These are phyloP conservation scores for Suhomyces choctaworum DNA, from an alignment of 1,139 yeast genomes.

Conservation along the genomic window DNA sequence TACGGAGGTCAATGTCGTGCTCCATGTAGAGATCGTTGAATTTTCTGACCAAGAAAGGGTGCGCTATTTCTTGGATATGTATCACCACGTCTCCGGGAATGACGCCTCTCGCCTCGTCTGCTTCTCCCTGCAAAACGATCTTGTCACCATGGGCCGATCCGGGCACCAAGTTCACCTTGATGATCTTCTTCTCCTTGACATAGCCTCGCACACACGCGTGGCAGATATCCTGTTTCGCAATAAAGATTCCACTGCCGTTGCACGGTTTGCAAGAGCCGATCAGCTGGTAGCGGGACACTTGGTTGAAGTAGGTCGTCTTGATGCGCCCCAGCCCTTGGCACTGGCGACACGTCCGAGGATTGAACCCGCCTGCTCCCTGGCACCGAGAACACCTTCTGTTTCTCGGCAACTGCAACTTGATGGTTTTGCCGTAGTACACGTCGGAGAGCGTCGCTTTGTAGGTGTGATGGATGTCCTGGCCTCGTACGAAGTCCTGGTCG, in stretches of 20 bases:
- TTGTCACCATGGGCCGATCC: conserved; percentile 55
- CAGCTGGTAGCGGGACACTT: conserved; percentile 37
- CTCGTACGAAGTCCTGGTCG: conserved; percentile 24
- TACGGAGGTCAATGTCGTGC: conserved; percentile 47
- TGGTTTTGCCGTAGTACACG: conserved; percentile 47
- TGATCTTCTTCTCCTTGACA: conserved; percentile 48
- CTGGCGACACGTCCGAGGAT: conserved; percentile 33
- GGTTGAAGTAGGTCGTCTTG: conserved; percentile 32
- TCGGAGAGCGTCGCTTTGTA: conserved; percentile 47
- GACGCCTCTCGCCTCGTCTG: conserved; percentile 60
- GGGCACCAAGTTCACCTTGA: conserved; percentile 51
- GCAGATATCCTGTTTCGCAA: conserved; percentile 37
- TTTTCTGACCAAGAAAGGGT: conserved; percentile 48
- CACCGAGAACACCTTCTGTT: conserved; percentile 44
- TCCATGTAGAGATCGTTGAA: conserved; percentile 50
- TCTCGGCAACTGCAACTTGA: conserved; percentile 47
- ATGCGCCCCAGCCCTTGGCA: conserved; percentile 45
- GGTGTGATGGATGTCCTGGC: conserved; percentile 49
- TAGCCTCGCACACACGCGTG: conserved; percentile 38
- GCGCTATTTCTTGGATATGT: conserved; percentile 34
- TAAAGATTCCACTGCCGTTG: conserved; percentile 36
- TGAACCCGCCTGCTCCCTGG: conserved; percentile 45
- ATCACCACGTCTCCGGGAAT: conserved; percentile 70
- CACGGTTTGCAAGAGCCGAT: conserved; percentile 38
- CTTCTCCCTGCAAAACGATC: conserved; percentile 55